Evolutionary conservation across 202 grass and related monocot species (phyloP), one percentile per base, ranked within the genome.

Genomic region (Zoysia matrella): DNA sequence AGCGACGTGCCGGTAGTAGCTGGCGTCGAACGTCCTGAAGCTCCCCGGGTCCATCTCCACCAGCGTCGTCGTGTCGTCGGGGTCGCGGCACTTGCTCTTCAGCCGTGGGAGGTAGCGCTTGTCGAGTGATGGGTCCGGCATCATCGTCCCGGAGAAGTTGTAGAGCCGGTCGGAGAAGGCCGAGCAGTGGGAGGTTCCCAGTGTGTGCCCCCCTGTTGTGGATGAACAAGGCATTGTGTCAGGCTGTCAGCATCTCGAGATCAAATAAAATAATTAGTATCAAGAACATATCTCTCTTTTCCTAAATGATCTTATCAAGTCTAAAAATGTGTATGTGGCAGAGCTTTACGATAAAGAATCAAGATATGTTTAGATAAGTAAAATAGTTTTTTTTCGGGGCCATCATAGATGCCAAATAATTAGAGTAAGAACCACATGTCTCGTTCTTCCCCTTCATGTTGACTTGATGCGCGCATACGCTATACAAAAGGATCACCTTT

Each of bases 121-220:
- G 79, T 94, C 88, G 6, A 97, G 84, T 6, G 73, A 69, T 3
- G 89, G 94, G 72, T 97, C 94, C 0, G 85, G 7, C 85, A 55
- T 86, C 6, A 4, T 5, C 0, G 82, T 91, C 11, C 85, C 77
- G 48, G 67, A 89, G 83, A 91, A 92, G 87, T 90, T 89, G 75
- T 91, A 87, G 1, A 97, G 81, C 3, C 92, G 86, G 63, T 88
- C 65, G 4, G 55, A 80, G 86, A 97, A 94, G 3, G 90, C 73
- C 0, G 92, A 94, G 75, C 95, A 97, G 52, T 93, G 95, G 11
- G 90, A 89, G 14, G 82, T 92, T 1, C 95, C 95, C 0, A 97
- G 78, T 11, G 95, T 97, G 75, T 97, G 95, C 0, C 66, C 90
- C 11, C 92, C 95, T 97, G 79, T 67, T 30, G 65, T 40, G 67